These are phyloP conservation scores for Debaryomyces prosopidis DNA, from an alignment of 805 yeast genomes.

Conservation along the genomic window DNA sequence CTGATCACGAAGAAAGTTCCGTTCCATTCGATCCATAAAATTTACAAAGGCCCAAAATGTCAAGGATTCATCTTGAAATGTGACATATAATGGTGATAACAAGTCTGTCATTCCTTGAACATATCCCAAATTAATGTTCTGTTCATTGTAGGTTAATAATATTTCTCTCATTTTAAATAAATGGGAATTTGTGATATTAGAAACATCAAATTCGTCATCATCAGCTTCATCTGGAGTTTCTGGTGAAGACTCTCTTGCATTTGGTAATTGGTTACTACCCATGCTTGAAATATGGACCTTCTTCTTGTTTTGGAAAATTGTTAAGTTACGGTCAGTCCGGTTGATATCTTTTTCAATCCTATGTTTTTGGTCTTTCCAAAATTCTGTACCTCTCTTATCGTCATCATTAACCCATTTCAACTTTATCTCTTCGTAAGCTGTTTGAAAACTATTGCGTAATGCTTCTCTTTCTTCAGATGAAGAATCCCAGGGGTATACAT, in stretches of 20 bases:
- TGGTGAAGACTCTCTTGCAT: conserved; percentile 25
- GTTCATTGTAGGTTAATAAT: conserved; percentile 81
- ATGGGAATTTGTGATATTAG: conserved; percentile 74
- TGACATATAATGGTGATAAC: conserved; percentile 77
- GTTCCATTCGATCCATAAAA: conserved; percentile 93
- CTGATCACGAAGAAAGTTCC: conserved; percentile 89
- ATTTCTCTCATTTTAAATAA: conserved; percentile 72
- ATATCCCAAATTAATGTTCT: conserved; percentile 82
- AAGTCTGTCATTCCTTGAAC: conserved; percentile 98
- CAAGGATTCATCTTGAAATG: conserved; percentile 65
- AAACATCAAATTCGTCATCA: conserved; percentile 56
- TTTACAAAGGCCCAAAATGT: conserved; percentile 87
- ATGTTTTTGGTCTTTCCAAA: conserved; percentile 86
- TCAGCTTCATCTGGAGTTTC: conserved; percentile 35
- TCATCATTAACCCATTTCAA: conserved; percentile 65
- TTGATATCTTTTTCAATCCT: conserved; percentile 93
- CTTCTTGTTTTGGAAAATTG: conserved; percentile 54
- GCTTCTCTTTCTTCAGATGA: conserved; percentile 66
- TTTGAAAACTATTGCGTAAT: conserved; percentile 53
- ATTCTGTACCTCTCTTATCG: conserved; percentile 52
- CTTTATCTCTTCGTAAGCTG: conserved; percentile 65
- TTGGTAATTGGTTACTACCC: conserved; percentile 13
- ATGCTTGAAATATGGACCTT: conserved; percentile 30
- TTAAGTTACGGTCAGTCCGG: conserved; percentile 81
- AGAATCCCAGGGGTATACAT: conserved; percentile 88